Evolutionary conservation across 1,139 yeast genomes (phyloP).

Genomic region (Yamadazyma jaroonii): DNA sequence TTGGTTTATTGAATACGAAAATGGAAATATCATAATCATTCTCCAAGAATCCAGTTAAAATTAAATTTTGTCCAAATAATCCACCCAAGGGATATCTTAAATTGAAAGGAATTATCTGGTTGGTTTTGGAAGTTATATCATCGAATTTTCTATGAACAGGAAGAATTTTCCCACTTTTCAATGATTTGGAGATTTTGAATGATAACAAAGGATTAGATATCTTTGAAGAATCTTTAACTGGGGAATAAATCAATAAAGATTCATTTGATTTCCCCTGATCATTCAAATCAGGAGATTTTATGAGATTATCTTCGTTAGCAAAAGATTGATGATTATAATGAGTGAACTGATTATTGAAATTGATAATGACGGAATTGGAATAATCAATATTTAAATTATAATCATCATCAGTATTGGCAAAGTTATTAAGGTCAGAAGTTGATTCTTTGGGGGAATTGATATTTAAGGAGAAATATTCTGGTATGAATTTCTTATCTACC

Average conservation of each 20-base stretch:
- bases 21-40: conserved; percentile 54
- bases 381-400: conserved; percentile 29
- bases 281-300: background rate
- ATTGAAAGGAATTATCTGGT: conserved; percentile 28
- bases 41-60: conserved; percentile 57
- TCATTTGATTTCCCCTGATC: conserved; percentile 19
- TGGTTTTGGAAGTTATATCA: conserved; percentile 9
- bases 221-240: conserved; percentile 21
- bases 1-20: conserved; percentile 57
- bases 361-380: conserved; percentile 31
- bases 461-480: conserved; percentile 5
- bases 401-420: conserved; percentile 19
- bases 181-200: conserved; percentile 32
- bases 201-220: conserved; percentile 34
- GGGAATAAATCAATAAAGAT: conserved; percentile 38
- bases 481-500: conserved; percentile 43
- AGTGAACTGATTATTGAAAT: conserved; percentile 29
- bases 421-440: conserved; percentile 10
- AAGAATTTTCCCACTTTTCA: conserved; percentile 31
- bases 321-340: conserved; percentile 11
- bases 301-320: background rate
- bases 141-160: conserved; percentile 22
- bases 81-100: conserved; percentile 59
- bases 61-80: conserved; percentile 60
- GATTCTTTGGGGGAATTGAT: background rate